phyloP scores from a whole-genome alignment of 495 filamentous ascomycete species.

The Podospora conica region DNA sequence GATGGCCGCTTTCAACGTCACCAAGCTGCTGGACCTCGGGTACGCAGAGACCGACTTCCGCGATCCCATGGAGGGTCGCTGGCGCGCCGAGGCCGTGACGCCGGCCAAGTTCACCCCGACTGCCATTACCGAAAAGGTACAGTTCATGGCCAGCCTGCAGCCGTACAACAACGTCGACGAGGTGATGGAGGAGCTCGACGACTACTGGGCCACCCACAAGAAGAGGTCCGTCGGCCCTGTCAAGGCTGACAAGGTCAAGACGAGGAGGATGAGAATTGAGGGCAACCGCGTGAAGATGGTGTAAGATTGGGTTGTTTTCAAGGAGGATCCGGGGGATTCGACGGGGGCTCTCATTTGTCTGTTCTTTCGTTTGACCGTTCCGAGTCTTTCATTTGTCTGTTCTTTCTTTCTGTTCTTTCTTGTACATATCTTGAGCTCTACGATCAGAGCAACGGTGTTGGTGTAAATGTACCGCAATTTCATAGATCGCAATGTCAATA shows the following conservation, averaged over 20 bases:
- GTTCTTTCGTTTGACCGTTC: too few species aligned
- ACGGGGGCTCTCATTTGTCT: background rate
- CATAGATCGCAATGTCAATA: too few species aligned
- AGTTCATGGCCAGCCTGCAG: constrained; percentile 25
- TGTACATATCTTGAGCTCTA: too few species aligned
- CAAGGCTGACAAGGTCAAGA: background rate
- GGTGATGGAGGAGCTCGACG: constrained; percentile 17
- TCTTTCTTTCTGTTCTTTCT: too few species aligned
- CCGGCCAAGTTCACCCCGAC: constrained; percentile 21
- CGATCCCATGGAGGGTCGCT: constrained; percentile 29
- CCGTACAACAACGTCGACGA: constrained; percentile 29
- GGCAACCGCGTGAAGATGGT: background rate
- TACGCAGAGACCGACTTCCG: constrained; percentile 41
- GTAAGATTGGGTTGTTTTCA: background rate
- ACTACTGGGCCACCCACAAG: constrained; percentile 21
- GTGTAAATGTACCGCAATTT: too few species aligned
- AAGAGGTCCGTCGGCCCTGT: constrained; percentile 6
- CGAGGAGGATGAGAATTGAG: constrained; percentile 7
- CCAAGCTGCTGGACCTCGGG: constrained; percentile 39
- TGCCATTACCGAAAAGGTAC: constrained; percentile 24
- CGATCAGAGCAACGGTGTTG: too few species aligned
- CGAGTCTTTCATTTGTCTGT: too few species aligned
- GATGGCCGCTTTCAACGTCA: constrained; percentile 57
- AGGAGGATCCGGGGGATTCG: background rate
- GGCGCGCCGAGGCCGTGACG: constrained; percentile 24